Percentiles rank a stretch among this genome's conserved stretches.
These are phyloP conservation scores for Dendrothele bispora DNA, from an alignment of 768 basidiomycete genomes.

Conservation along the genomic window DNA sequence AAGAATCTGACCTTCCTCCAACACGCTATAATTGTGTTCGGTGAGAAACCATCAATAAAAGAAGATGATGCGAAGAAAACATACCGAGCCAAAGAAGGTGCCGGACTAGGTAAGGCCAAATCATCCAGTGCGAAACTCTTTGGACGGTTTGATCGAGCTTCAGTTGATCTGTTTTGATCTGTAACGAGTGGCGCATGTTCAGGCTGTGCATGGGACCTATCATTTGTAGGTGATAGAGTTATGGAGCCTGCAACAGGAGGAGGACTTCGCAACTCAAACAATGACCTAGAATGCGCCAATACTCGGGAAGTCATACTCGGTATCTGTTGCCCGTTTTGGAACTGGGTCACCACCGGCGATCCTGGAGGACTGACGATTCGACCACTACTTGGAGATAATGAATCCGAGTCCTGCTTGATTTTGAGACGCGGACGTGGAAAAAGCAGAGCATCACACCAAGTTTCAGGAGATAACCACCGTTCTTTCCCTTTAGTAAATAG, in stretches of 20 bases:
- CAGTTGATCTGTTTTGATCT: slow-evolving; percentile 7
- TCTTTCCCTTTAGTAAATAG: slow-evolving; percentile 46
- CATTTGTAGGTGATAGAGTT: not conserved
- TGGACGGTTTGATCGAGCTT: slow-evolving; percentile 37
- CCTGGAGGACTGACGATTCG: slow-evolving; percentile 51
- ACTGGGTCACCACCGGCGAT: slow-evolving; percentile 35
- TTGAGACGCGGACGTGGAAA: slow-evolving; percentile 76
- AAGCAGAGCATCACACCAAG: slow-evolving; percentile 80
- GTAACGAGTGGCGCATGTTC: not conserved
- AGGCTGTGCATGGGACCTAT: not conserved
- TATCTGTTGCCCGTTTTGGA: slow-evolving; percentile 11
- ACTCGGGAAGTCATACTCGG: slow-evolving; percentile 43
- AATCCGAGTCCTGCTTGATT: slow-evolving; percentile 36
- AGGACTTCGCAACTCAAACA: slow-evolving; percentile 34
- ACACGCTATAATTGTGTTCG: slow-evolving; percentile 65
- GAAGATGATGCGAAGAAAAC: slow-evolving; percentile 16
- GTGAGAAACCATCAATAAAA: slow-evolving; percentile 1
- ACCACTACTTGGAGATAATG: slow-evolving; percentile 19
- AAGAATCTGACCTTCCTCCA: slow-evolving; percentile 62
- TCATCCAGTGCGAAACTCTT: slow-evolving; percentile 65
- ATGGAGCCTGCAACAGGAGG: not conserved
- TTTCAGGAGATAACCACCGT: slow-evolving; percentile 71
- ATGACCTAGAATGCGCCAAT: slow-evolving; percentile 47
- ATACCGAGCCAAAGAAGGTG: slow-evolving; percentile 56
- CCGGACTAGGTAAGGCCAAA: slow-evolving; percentile 55